phyloP scores from a whole-genome alignment of 2,329 filamentous ascomycete genomes.

The Cytospora mali region DNA sequence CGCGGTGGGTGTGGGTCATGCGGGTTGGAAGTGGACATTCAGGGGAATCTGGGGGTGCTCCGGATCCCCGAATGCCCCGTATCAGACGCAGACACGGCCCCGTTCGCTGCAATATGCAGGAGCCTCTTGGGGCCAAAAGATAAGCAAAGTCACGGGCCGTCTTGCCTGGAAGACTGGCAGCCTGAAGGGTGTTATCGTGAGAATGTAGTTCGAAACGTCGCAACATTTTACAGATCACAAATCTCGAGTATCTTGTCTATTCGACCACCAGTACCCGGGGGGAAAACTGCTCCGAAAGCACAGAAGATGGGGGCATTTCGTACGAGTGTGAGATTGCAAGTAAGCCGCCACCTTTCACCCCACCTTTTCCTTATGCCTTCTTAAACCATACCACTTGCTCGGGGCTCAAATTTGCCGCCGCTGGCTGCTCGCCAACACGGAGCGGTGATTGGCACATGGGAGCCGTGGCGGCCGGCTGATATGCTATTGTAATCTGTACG shows the following conservation, averaged over 20 bases:
- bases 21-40: constrained; percentile 18
- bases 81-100: constrained; percentile 23
- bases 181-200: no score
- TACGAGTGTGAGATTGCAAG: neutral
- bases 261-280: neutral
- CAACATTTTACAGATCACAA: neutral
- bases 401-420: no score
- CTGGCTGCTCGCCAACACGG: no score
- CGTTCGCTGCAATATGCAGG: constrained; percentile 22
- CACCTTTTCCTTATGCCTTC: no score
- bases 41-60: constrained; percentile 22
- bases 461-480: neutral
- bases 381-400: no score
- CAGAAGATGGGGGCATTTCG: neutral
- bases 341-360: no score
- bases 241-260: neutral
- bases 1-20: constrained; percentile 25
- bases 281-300: no score
- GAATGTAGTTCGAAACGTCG: neutral
- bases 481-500: neutral
- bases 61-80: constrained; percentile 22
- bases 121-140: constrained; percentile 15
- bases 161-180: constrained; percentile 9
- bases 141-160: constrained; percentile 24
- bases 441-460: no score